Evolutionary conservation across 129 eudicot species (phyloP), one percentile per base, ranked within the genome.

Genomic region (Flaveria ramosissima): DNA sequence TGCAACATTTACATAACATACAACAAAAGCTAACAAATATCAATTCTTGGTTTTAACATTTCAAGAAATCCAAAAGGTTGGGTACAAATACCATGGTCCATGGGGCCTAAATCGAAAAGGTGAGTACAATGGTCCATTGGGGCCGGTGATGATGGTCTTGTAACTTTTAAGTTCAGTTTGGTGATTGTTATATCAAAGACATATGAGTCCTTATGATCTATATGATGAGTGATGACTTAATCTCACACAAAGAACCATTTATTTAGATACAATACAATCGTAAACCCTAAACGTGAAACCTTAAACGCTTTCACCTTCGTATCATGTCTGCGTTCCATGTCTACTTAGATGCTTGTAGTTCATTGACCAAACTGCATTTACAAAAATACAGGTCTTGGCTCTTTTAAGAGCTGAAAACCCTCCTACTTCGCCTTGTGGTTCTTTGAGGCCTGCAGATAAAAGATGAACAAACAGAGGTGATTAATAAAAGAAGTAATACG

Each of bases 381-480:
- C 21, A 5, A 60, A 5, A 60, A 65, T 13, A 61, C 17, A 10
- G 42, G 21, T 32, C 42, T 24, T 6, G 13, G 24, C 67, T 61
- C 41, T 61, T 61, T 26, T 24, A 61, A 24, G 74, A 46, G 9
- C 8, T 11, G 17, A 13, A 45, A 61, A 15, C 50, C 53, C 77
- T 27, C 9, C 13, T 7, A 26, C 36, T 71, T 72, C 77, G 32
- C 26, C 71, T 55, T 23, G 69, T n/a, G 41, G 21, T 55, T 77
- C 75, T 71, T 32, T 71, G 66, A 14, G 41, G 66, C 82, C 82
- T 78, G 77, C 71, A 71, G 9, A 61, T 26, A 1, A 5, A 78
- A 70, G 10, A 79, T n/a, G 75, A 77, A 43, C 12, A 77, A 70
- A 59, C 74, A 80, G 74, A 67, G 57, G 39, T 56, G 68, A 77